Evolutionary conservation across 768 basidiomycete species (phyloP).

Genomic region (Multifurca ochricompacta): DNA sequence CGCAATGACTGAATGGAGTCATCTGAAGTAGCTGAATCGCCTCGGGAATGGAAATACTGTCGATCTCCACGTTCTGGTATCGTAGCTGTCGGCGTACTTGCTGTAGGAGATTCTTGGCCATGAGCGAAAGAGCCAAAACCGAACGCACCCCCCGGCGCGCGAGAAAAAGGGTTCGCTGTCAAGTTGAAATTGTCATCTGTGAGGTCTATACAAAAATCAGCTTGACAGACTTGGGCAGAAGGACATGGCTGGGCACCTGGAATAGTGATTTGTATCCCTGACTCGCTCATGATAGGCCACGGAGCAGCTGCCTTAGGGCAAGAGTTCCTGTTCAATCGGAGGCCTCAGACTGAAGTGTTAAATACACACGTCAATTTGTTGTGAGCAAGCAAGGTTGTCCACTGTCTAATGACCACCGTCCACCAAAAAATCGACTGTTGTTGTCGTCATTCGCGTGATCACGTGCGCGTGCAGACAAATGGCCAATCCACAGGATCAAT

Average conservation of each 20-base stretch:
- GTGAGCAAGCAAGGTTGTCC: no score
- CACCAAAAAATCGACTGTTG: no score
- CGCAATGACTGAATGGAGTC: slow-evolving; percentile 61
- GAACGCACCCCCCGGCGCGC: slow-evolving; percentile 33
- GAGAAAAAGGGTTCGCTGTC: slow-evolving; percentile 64
- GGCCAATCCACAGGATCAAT: background rate
- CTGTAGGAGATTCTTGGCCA: slow-evolving; percentile 61
- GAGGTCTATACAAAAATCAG: slow-evolving; percentile 45
- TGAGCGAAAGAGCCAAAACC: slow-evolving; percentile 29
- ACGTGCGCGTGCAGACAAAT: background rate
- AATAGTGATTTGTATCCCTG: slow-evolving; percentile 40
- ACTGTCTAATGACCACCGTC: no score
- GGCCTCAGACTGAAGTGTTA: background rate
- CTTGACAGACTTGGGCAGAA: slow-evolving; percentile 13
- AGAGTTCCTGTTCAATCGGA: background rate
- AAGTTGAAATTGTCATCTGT: slow-evolving; percentile 63
- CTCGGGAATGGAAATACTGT: slow-evolving; percentile 66
- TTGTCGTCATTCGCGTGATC: background rate
- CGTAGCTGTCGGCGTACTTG: slow-evolving; percentile 41
- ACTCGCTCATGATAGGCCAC: slow-evolving; percentile 26
- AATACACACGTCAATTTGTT: no score
- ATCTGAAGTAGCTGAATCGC: slow-evolving; percentile 72
- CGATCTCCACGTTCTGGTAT: slow-evolving; percentile 41
- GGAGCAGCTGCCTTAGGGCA: background rate
- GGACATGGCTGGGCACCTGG: slow-evolving; percentile 30